Conservation (phyloP, 805 yeast species). For the Ogataea paradorogensis region DNA sequence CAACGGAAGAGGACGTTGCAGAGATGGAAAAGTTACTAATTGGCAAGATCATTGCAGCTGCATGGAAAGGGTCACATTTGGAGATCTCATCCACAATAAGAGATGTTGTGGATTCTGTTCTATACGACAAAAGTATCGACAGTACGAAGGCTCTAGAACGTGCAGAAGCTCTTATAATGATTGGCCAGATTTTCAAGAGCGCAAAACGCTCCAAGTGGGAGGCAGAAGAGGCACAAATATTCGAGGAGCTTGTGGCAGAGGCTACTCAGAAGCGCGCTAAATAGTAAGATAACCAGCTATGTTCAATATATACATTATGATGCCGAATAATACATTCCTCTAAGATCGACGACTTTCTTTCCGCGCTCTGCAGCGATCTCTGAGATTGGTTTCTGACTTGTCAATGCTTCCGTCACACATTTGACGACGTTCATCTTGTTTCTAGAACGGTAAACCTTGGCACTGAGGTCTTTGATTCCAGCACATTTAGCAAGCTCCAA, state of each 20-base stretch:
- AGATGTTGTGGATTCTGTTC: constrained; percentile 75
- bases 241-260: constrained; percentile 90
- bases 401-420: constrained; percentile 81
- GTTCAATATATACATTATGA: constrained; percentile 18
- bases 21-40: constrained; percentile 79
- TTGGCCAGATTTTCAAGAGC: constrained; percentile 66
- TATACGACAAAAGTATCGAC: constrained; percentile 63
- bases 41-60: constrained; percentile 89
- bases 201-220: constrained; percentile 81
- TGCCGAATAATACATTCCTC: constrained; percentile 72
- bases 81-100: constrained; percentile 80
- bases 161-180: constrained; percentile 72
- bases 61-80: constrained; percentile 90
- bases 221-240: constrained; percentile 86
- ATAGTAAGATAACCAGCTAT: constrained; percentile 30
- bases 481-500: constrained; percentile 90
- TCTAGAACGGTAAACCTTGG: constrained; percentile 88
- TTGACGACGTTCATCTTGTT: constrained; percentile 93
- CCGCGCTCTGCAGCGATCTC: constrained; percentile 92
- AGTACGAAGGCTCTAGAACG: constrained; percentile 62
- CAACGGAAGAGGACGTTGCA: constrained; percentile 57
- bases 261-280: constrained; percentile 64
- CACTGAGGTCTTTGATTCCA: constrained; percentile 90
- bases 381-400: constrained; percentile 74
- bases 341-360: constrained; percentile 88